phyloP scores from a whole-genome alignment of 2,329 filamentous ascomycete genomes.

The Pseudopithomyces chartarum region DNA sequence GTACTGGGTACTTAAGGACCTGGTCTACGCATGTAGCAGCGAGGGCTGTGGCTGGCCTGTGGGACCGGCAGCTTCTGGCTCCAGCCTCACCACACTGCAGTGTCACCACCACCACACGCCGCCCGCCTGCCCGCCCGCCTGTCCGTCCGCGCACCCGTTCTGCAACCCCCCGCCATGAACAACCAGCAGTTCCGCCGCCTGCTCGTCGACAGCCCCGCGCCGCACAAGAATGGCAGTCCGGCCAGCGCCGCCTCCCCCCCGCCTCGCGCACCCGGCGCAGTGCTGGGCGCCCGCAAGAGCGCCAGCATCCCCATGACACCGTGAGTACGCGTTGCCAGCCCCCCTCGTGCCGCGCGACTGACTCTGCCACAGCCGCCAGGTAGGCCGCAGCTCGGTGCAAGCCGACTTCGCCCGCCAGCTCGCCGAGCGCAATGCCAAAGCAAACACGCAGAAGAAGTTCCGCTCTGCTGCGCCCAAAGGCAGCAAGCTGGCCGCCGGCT shows the following conservation, averaged over 20 bases:
- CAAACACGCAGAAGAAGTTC: constrained; percentile 70
- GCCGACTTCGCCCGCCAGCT: constrained; percentile 84
- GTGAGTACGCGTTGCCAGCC: constrained; percentile 54
- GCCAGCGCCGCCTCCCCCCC: constrained; percentile 27
- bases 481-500: constrained; percentile 77
- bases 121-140: not conserved
- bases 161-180: constrained; percentile 84
- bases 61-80: too few relatives aligned
- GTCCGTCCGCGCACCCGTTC: too few relatives aligned
- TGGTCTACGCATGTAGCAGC: too few relatives aligned
- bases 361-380: constrained; percentile 62
- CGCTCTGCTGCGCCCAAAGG: constrained; percentile 83
- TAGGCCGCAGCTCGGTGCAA: constrained; percentile 57
- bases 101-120: too few relatives aligned
- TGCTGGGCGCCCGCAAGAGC: constrained; percentile 77
- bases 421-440: constrained; percentile 68
- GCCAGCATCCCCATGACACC: constrained; percentile 94
- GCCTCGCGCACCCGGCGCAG: constrained; percentile 44
- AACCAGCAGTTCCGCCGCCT: constrained; percentile 93
- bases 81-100: too few relatives aligned
- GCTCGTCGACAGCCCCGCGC: constrained; percentile 61
- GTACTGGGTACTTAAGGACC: too few relatives aligned
- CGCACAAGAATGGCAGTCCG: constrained; percentile 43
- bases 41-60: too few relatives aligned
- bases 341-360: constrained; percentile 8